Base-by-base conservation (phyloP, 2,329 filamentous ascomycete genomes). In the Colletotrichum sp. region DNA sequence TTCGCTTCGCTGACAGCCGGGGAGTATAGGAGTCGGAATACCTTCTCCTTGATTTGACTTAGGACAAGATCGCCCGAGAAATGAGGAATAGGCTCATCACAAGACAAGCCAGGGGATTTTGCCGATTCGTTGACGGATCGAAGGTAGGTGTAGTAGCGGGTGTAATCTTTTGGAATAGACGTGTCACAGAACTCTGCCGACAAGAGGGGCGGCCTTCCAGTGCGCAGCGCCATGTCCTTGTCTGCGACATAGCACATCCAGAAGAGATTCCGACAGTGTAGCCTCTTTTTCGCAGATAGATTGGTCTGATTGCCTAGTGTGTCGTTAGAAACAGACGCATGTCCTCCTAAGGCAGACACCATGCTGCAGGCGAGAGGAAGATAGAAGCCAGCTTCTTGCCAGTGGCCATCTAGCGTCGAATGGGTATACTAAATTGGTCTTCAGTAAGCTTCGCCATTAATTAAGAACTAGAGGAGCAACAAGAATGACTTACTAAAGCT, bases 171-270 rank as follows among this genome's bases (percentile, higher is more conserved):
- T 16, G 16, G 49, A 5, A 52, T 8, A 2, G 72, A 36, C 34
- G 36, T 2, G 3, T 71, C 72, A 26, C 34, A 75, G 21, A 55
- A 71, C 1, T 16, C 60, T 24, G 68, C 44, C 4, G 44, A 52
- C 5, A 8, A 83, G 71, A 1, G 21, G 1, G 82, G 81, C 2
- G 79, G 80, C 3, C 75, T 67, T 5, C 81, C 80, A 2, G 76
- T 76, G 4, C 79, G 78, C 2, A 83, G 73, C 2, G 80, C 70
- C 8, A 79, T 68, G 6, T 83, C 79, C 62, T 83, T 83, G 67
- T 83, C 82, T 2, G 78, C 32, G 4, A 78, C 62, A 52, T 83
- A 83, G 65, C 78, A 81, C 3, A 82, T 49, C 80, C 80, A 82
- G 70, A 83, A 82, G 3, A 83, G 65, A 2, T 36, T 68, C 8